These are phyloP conservation scores for Asterophora parasitica DNA, from an alignment of 768 basidiomycete species.

Conservation along the genomic window DNA sequence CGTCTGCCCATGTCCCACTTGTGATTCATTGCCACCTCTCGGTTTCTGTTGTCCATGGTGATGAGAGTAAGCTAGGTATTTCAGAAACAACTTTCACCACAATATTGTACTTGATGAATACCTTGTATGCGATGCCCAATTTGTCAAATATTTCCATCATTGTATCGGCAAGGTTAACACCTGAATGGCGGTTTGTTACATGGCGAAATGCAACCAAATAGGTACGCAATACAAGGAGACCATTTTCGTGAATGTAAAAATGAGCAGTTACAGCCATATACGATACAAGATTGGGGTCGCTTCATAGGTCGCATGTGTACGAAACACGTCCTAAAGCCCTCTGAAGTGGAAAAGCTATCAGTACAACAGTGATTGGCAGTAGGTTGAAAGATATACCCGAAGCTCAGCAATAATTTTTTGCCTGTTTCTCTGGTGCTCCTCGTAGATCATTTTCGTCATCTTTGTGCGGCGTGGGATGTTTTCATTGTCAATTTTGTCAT, in stretches of 20 bases:
- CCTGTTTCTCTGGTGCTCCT: conserved; percentile 19
- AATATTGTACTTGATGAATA: no score
- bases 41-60: no score
- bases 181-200: conserved; percentile 26
- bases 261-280: conserved; percentile 31
- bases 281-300: conserved; percentile 17
- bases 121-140: conserved; percentile 16
- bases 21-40: no score
- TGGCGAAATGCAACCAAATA: conserved; percentile 27
- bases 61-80: no score
- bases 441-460: conserved; percentile 24
- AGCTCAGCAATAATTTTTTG: conserved; percentile 19
- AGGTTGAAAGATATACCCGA: conserved; percentile 14
- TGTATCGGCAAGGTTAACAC: conserved; percentile 21
- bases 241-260: conserved; percentile 17
- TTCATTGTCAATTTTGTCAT: conserved; percentile 16
- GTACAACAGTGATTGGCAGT: no score
- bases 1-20: no score
- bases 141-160: conserved; percentile 23
- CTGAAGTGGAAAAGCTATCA: conserved; percentile 18
- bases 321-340: conserved; percentile 24
- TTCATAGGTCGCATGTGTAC: conserved; percentile 33
- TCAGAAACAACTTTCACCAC: no score
- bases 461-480: conserved; percentile 33
- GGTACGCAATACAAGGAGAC: conserved; percentile 18